These are phyloP conservation scores for Leavenworthia alabamica DNA, from an alignment of 345 rosid species.

Conservation along the genomic window DNA sequence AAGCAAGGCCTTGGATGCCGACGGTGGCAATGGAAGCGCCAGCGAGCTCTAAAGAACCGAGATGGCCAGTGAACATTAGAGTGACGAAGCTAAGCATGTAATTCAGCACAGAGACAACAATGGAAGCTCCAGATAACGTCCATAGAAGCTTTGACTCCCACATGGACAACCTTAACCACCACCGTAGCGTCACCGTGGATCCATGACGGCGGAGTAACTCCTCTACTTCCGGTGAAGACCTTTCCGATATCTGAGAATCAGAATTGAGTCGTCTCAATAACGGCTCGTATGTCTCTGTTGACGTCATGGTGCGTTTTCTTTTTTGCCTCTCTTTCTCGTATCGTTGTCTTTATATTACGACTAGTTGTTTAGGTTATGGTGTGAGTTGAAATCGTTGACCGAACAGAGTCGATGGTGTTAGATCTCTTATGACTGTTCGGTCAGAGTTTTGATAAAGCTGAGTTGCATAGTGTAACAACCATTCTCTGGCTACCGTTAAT, in stretches of 20 bases:
- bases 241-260: constrained; percentile 40
- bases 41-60: constrained; percentile 71
- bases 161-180: constrained; percentile 64
- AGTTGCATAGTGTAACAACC: constrained; percentile 12
- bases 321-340: not conserved
- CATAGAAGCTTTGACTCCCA: constrained; percentile 90
- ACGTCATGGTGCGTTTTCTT: constrained; percentile 6
- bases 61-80: constrained; percentile 65
- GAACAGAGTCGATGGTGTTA: constrained; percentile 1
- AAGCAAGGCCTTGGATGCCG: constrained; percentile 92
- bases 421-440: constrained; percentile 13
- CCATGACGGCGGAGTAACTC: constrained; percentile 46
- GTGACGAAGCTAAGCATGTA: constrained; percentile 87
- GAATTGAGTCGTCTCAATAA: constrained; percentile 57
- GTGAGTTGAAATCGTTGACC: constrained; percentile 16
- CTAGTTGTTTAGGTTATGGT: constrained; percentile 8
- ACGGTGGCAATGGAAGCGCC: constrained; percentile 87
- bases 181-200: constrained; percentile 33
- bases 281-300: constrained; percentile 36
- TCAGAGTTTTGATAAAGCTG: not conserved
- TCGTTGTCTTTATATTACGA: not conserved
- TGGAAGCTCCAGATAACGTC: constrained; percentile 69
- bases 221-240: constrained; percentile 55
- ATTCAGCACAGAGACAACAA: constrained; percentile 55
- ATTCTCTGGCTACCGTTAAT: not conserved